Evolutionary conservation across 768 basidiomycete species (phyloP), one percentile per base, ranked within the genome.

Genomic region (Boletus vermiculosoides): DNA sequence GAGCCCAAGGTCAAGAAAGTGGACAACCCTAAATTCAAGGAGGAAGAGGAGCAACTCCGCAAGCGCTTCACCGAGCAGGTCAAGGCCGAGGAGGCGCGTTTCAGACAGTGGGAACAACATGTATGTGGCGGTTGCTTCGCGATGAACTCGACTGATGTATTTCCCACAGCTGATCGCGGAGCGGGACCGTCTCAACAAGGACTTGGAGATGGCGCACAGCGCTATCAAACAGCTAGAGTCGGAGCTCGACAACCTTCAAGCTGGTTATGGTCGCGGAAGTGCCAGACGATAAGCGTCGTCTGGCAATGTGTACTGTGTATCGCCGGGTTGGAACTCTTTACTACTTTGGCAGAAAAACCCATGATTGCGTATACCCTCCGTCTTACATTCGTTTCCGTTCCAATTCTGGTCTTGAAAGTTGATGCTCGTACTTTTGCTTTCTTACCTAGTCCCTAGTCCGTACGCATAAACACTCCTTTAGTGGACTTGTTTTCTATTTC

Each of bases 61-160:
- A 98, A 95, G 81, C 86, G 94, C 60, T 99, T 99, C 77, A 99
- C 97, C 31, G 97, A 99, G 76, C 97, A 99, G 78, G 97, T 99
- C 83, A 99, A 99, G 80, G 81, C 92, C 56, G 97, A 99, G 79
- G 97, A 99, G 71, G 83, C 91, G 13, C 82, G 97, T 59, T 99
- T 99, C 83, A 86, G 97, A 73, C 94, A 98, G 65, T 99, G 97
- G 97, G 97, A 98, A 73, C 93, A 96, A 77, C 94, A 97, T 75
- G 93, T 95, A 72, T 66, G 90, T 81, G 11, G 2, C 1, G 0
- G 25, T 11, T 18, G 16, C 11, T 18, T 0, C 11, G 1, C 42
- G 12, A 10, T 37, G 33, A 50, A 31, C 58, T 40, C 58, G 61
- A 53, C 66, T 69, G 23, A 71, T 44, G 39, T 52, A 33, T n/a